Percentiles rank a stretch among this genome's conserved stretches.
phyloP scores from a whole-genome alignment of 2,329 filamentous ascomycete species.

The Bimuria novae-zelandiae region DNA sequence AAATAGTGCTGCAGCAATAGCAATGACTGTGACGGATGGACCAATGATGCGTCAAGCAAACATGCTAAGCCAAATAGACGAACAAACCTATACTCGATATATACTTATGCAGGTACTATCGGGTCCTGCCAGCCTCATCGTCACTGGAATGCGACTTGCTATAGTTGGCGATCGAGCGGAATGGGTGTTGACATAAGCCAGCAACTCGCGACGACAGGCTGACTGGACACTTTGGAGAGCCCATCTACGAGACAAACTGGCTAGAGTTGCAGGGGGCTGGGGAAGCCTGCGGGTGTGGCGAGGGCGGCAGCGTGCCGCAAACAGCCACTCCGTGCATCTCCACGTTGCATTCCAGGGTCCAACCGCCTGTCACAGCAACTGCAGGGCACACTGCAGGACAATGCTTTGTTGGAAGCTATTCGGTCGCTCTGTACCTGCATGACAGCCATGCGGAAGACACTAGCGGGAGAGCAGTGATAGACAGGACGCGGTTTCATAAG shows the following conservation, averaged over 20 bases:
- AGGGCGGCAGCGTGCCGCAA: constrained; percentile 32
- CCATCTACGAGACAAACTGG: too few species aligned
- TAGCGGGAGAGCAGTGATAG: background rate
- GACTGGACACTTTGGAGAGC: constrained; percentile 29
- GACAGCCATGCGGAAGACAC: background rate
- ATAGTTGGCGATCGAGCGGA: constrained; percentile 41
- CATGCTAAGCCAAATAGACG: constrained; percentile 35
- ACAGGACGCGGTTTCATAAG: background rate
- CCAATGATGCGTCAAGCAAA: constrained; percentile 42
- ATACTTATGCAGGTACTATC: constrained; percentile 32
- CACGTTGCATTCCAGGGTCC: constrained; percentile 22
- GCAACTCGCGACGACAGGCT: constrained; percentile 17
- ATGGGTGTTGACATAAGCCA: constrained; percentile 40
- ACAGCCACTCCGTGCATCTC: constrained; percentile 25
- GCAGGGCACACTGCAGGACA: background rate
- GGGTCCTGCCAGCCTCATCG: constrained; percentile 42
- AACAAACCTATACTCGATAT: constrained; percentile 43
- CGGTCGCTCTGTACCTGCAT: background rate
- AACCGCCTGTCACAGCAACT: background rate
- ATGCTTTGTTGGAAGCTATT: background rate
- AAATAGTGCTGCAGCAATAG: constrained; percentile 27
- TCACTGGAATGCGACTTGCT: constrained; percentile 34
- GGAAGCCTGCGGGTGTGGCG: constrained; percentile 25
- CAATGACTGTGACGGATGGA: constrained; percentile 31
- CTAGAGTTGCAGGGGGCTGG: constrained; percentile 28